Evolutionary conservation across 1,284 basidiomycete species (phyloP).

Genomic region (Moesziomyces globuligerus): DNA sequence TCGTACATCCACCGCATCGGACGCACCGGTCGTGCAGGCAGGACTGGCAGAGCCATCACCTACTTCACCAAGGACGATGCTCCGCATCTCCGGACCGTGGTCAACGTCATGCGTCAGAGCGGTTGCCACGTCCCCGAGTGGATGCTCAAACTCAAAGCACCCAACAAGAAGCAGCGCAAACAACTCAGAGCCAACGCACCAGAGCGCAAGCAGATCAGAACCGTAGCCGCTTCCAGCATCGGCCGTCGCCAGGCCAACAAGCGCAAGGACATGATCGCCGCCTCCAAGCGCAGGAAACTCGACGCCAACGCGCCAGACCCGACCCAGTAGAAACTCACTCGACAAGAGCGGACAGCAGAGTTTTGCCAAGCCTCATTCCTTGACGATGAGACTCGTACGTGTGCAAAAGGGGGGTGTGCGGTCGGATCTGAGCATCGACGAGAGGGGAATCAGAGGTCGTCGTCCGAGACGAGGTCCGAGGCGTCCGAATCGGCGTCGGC

Average conservation of each 20-base stretch:
- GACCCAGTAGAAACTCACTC: too few relatives aligned
- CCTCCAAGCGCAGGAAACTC: slow-evolving; percentile 59
- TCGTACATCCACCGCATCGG: slow-evolving; percentile 96
- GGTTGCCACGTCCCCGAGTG: slow-evolving; percentile 71
- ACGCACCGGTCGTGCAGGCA: slow-evolving; percentile 92
- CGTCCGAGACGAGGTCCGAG: slow-evolving; percentile 3
- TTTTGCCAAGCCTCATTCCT: too few relatives aligned
- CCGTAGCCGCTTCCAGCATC: slow-evolving; percentile 53
- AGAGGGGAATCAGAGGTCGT: slow-evolving; percentile 1
- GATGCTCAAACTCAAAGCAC: slow-evolving; percentile 73
- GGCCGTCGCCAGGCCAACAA: slow-evolving; percentile 52
- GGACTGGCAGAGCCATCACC: slow-evolving; percentile 89
- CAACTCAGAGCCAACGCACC: slow-evolving; percentile 80
- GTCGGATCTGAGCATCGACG: too few relatives aligned
- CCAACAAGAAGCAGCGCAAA: slow-evolving; percentile 85
- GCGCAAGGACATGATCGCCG: slow-evolving; percentile 58
- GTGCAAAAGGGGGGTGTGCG: too few relatives aligned
- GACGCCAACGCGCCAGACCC: too few relatives aligned
- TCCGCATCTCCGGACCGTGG: slow-evolving; percentile 91
- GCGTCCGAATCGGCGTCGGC: too few relatives aligned
- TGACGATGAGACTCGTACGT: too few relatives aligned
- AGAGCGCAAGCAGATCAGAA: slow-evolving; percentile 72
- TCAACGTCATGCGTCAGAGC: slow-evolving; percentile 90
- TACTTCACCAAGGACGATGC: slow-evolving; percentile 95
- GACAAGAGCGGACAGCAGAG: too few relatives aligned